A percentile compares a stretch with the other conserved stretches of the same genome.
Conservation (phyloP, 352 stramenopile genomes). For the Phytophthora foliorum region DNA sequence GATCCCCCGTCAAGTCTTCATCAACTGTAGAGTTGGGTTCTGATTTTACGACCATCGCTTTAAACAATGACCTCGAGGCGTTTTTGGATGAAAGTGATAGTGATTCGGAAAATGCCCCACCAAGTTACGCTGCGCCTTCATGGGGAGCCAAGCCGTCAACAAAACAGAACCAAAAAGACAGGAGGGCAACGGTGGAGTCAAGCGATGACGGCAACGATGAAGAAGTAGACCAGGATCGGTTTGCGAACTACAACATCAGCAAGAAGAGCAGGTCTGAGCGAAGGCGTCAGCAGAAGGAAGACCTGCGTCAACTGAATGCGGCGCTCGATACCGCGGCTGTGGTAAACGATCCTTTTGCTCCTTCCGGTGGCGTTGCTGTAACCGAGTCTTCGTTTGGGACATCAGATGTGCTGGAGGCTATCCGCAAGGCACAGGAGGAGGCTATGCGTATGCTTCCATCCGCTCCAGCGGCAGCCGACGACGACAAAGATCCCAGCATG, state of each 20-base stretch:
- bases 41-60: constrained; percentile 24
- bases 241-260: constrained; percentile 59
- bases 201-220: constrained; percentile 49
- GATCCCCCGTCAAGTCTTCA: background rate
- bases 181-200: constrained; percentile 24
- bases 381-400: constrained; percentile 37
- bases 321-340: constrained; percentile 31
- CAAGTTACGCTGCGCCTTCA: background rate
- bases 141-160: background rate
- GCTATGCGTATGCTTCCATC: constrained; percentile 67
- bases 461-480: constrained; percentile 5
- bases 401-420: constrained; percentile 72
- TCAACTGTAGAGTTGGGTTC: background rate
- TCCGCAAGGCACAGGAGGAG: constrained; percentile 73
- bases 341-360: constrained; percentile 19
- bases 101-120: constrained; percentile 44
- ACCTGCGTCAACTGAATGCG: constrained; percentile 46
- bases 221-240: constrained; percentile 47
- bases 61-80: constrained; percentile 57
- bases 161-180: background rate
- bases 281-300: constrained; percentile 55
- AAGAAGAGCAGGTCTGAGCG: constrained; percentile 50
- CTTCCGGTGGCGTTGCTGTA: constrained; percentile 2
- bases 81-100: constrained; percentile 80
- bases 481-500: constrained; percentile 15